Base-by-base conservation (phyloP, 2,329 filamentous ascomycete genomes). In the Raffaelea albimanens region DNA sequence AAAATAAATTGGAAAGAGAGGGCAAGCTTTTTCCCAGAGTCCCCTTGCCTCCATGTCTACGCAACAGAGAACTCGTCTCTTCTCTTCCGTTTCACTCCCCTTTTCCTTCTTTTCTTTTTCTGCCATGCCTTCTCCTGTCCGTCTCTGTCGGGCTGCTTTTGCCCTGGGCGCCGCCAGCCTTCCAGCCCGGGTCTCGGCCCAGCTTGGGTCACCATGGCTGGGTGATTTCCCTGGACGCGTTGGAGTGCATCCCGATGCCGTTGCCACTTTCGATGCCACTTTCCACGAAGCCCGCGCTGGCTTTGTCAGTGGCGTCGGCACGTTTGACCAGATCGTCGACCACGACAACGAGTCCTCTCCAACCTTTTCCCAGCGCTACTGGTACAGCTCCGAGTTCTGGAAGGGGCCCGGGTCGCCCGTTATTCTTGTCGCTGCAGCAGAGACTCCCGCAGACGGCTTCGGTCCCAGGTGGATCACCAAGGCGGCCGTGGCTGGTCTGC, bases 401-500 rank as follows among this genome's bases (percentile, higher is more conserved):
- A 59, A 60, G 19, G 67, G 67, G 0, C 61, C 66, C 3, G 63
- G 64, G 11, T 66, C 64, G 34, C 67, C 67, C 18, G 55, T 70
- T 40, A 58, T 68, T 50, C 57, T 70, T 23, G 57, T 62, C 52
- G 65, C 59, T 43, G 66, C 67, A 0, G 67, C 66, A 46, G 67
- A 70, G 59, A 44, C 50, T 44, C 39, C 50, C 8, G 54, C 46
- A 23, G 34, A 42, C 8, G 49, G 48, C 21, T 54, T 49, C 47
- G 55, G 52, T 20, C 19, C 9, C 9, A 47, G 50, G 1, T 52
- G 38, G 18, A 43, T 50, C n/a, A 51, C 52, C 4, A 51, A 50
- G 33, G 47, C 91, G 61, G 88, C 88, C 45, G 83, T 69, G 45
- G 57, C 63, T 1, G 67, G 67, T n/a, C 55, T 61, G n/a, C 60